Conservation (phyloP, 2,329 filamentous ascomycete species). For the Penicillium sp. region DNA sequence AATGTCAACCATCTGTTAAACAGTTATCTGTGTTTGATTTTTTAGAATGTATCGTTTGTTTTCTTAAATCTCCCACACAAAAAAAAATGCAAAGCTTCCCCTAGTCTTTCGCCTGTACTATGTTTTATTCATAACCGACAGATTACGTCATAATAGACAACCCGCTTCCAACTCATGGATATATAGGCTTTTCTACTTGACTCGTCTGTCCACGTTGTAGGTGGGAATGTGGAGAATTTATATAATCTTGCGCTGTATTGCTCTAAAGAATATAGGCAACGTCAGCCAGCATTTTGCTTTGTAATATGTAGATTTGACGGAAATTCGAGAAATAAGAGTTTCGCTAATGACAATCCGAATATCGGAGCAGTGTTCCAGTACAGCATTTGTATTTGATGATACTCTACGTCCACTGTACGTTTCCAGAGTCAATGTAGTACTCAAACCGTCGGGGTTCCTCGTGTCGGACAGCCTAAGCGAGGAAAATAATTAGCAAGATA, state of each 20-base stretch:
- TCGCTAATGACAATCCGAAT: background rate
- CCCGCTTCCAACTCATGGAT: background rate
- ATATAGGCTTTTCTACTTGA: background rate
- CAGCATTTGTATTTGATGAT: background rate
- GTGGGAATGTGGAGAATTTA: background rate
- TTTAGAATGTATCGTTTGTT: background rate
- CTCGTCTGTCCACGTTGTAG: background rate
- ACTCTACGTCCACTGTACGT: too few relatives aligned
- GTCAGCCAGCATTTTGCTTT: background rate
- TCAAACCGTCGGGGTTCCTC: too few relatives aligned
- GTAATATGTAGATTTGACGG: background rate
- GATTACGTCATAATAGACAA: background rate
- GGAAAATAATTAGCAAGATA: too few relatives aligned
- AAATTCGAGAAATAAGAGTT: background rate
- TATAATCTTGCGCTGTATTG: background rate
- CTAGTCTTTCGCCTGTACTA: background rate
- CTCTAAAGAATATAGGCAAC: background rate
- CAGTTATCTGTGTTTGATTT: conserved; percentile 10
- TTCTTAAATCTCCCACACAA: too few relatives aligned
- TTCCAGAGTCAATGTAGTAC: background rate
- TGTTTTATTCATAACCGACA: background rate
- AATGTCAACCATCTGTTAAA: background rate
- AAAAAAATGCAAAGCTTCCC: too few relatives aligned
- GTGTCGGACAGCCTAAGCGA: too few relatives aligned
- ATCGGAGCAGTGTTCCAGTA: background rate